Conservation (phyloP, 805 yeast genomes). For the Yarrowia yakushimensis region DNA sequence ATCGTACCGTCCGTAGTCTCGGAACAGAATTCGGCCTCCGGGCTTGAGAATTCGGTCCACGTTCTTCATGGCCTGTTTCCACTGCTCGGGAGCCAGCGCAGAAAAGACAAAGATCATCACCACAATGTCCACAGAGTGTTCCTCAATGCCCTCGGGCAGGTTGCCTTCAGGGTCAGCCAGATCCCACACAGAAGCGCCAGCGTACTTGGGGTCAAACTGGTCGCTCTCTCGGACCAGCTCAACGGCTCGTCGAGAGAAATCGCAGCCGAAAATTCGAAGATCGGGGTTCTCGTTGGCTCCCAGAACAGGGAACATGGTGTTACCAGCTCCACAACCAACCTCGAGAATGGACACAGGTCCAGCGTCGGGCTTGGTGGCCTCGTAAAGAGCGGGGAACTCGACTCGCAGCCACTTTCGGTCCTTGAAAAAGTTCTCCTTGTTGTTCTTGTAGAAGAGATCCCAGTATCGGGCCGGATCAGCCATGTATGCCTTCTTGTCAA, state of each 20-base stretch:
- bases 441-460: conserved; percentile 90
- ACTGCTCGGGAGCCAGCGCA: conserved; percentile 87
- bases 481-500: conserved; percentile 73
- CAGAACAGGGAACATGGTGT: conserved; percentile 88
- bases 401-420: conserved; percentile 94
- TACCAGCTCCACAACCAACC: conserved; percentile 98
- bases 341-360: conserved; percentile 77
- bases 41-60: conserved; percentile 75
- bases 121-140: conserved; percentile 79
- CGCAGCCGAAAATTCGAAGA: conserved; percentile 76
- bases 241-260: conserved; percentile 85
- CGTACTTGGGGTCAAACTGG: conserved; percentile 55
- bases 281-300: conserved; percentile 77
- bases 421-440: conserved; percentile 90
- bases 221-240: conserved; percentile 70
- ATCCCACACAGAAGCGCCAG: conserved; percentile 93
- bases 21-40: conserved; percentile 81
- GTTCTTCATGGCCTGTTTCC: conserved; percentile 77
- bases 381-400: conserved; percentile 84
- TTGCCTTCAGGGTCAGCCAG: conserved; percentile 68
- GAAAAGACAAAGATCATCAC: conserved; percentile 95
- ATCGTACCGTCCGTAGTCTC: conserved; percentile 96
- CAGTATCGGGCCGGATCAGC: conserved; percentile 88
- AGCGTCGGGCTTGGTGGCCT: conserved; percentile 66
- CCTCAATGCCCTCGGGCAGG: conserved; percentile 81